phyloP scores from a whole-genome alignment of 305 asterid species.

The Fraxinus angustifolia region DNA sequence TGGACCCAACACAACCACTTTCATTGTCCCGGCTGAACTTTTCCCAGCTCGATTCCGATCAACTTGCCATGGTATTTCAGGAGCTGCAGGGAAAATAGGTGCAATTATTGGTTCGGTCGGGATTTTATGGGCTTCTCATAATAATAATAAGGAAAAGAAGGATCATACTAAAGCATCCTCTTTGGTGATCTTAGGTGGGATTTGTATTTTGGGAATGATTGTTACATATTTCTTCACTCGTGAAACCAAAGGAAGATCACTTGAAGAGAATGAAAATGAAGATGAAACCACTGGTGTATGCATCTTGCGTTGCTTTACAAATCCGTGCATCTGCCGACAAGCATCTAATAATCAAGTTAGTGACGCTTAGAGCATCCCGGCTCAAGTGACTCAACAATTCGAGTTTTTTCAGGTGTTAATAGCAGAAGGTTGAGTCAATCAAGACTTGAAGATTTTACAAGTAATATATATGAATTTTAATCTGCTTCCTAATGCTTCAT shows the following conservation, averaged over 20 bases:
- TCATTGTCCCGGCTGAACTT: slow-evolving; percentile 54
- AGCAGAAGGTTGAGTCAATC: neutral
- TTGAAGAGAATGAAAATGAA: slow-evolving; percentile 47
- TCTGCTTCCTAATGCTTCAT: neutral
- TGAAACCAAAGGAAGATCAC: slow-evolving; percentile 51
- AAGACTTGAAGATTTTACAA: neutral
- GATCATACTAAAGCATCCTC: slow-evolving; percentile 22
- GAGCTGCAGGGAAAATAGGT: slow-evolving; percentile 45
- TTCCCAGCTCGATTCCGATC: slow-evolving; percentile 52
- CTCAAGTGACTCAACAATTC: too few relatives aligned
- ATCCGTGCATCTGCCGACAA: neutral
- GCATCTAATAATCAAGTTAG: neutral
- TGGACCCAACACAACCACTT: slow-evolving; percentile 59
- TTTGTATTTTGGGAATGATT: slow-evolving; percentile 32
- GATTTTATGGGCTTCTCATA: slow-evolving; percentile 37
- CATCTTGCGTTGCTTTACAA: slow-evolving; percentile 19
- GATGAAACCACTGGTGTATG: slow-evolving; percentile 22
- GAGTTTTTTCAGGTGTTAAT: too few relatives aligned
- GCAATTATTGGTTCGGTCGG: slow-evolving; percentile 49
- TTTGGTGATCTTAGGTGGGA: slow-evolving; percentile 40
- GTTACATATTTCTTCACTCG: slow-evolving; percentile 34
- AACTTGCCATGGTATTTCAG: slow-evolving; percentile 54
- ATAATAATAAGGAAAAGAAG: neutral
- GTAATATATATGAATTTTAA: neutral
- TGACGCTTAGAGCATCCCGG: neutral